A percentile compares a stretch with the other conserved stretches of the same genome.
These are phyloP conservation scores for Hypoxylon fuscum DNA, from an alignment of 495 filamentous ascomycete species.

Conservation along the genomic window DNA sequence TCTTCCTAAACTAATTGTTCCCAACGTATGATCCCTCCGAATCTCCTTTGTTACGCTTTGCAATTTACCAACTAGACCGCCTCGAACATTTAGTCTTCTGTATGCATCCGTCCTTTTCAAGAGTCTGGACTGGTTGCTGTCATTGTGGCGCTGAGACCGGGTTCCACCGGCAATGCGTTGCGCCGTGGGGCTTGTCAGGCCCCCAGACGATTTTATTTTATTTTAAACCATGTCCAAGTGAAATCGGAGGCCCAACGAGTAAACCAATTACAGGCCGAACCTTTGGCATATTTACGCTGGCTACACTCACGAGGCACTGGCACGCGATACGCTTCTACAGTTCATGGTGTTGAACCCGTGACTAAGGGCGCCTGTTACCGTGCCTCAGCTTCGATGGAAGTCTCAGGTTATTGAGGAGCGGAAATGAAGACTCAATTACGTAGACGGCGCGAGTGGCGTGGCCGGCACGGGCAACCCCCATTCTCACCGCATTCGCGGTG, in stretches of 20 bases:
- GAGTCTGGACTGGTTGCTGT: background rate
- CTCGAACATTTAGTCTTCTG: background rate
- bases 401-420: no score
- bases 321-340: background rate
- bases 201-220: background rate
- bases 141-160: conserved; percentile 23
- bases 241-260: background rate
- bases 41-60: background rate
- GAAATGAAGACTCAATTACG: no score
- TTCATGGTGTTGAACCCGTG: background rate
- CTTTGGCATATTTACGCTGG: background rate
- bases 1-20: background rate
- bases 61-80: background rate
- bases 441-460: no score
- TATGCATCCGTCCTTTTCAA: background rate
- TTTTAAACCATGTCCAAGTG: no score
- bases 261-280: background rate
- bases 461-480: no score
- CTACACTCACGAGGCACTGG: conserved; percentile 7
- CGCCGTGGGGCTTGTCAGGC: conserved; percentile 5
- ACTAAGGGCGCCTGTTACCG: background rate
- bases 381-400: no score
- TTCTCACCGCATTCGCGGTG: no score
- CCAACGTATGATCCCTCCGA: background rate
- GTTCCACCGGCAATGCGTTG: conserved; percentile 16